These are phyloP conservation scores for Starmerella riodocensis DNA, from an alignment of 805 yeast genomes.

Conservation along the genomic window DNA sequence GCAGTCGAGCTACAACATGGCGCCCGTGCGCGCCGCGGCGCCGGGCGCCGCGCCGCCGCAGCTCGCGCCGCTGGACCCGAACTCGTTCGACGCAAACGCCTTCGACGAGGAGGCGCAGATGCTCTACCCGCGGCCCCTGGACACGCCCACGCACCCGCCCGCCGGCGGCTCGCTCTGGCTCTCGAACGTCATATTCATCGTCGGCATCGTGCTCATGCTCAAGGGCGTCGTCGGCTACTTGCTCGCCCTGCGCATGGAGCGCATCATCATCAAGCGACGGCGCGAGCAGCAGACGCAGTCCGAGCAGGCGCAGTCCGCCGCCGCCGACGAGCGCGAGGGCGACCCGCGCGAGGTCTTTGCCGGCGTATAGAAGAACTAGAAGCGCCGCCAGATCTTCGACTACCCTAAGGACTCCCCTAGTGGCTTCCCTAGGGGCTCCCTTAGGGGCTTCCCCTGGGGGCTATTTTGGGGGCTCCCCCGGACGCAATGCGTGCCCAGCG, in stretches of 20 bases:
- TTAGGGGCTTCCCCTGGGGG: too few species aligned
- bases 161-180: constrained; percentile 1
- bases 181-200: constrained; percentile 41
- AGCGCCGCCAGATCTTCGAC: too few species aligned
- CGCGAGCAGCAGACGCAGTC: constrained; percentile 6
- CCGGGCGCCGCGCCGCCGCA: constrained; percentile 26
- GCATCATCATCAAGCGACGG: constrained; percentile 32
- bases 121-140: neutral
- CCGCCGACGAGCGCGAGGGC: too few species aligned
- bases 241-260: constrained; percentile 66
- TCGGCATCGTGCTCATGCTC: constrained; percentile 53
- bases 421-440: too few species aligned
- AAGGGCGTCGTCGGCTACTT: constrained; percentile 62
- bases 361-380: too few species aligned
- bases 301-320: constrained; percentile 5
- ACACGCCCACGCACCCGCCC: constrained; percentile 1
- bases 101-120: constrained; percentile 1
- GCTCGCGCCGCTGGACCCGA: constrained; percentile 46
- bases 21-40: constrained; percentile 32
- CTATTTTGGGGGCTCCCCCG: too few species aligned
- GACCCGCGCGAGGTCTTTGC: too few species aligned
- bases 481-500: too few species aligned
- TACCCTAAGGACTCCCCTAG: too few species aligned
- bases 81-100: constrained; percentile 29
- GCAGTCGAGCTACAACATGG: constrained; percentile 48